Base-by-base conservation (phyloP, 31 red algal genomes). In the Odonthalia washingtoniensis region DNA sequence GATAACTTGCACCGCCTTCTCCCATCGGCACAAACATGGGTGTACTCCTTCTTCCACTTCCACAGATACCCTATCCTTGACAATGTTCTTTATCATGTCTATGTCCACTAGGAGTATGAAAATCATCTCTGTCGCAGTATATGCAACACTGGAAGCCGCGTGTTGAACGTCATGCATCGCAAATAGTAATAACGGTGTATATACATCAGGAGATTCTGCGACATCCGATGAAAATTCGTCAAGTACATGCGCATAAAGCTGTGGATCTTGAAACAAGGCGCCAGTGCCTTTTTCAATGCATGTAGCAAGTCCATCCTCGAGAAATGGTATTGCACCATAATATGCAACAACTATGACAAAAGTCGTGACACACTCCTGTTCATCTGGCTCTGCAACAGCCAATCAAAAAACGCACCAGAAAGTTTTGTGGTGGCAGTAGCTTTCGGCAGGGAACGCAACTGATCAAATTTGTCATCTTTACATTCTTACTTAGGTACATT, bases 231-330 rank as follows among this genome's bases (percentile, higher is more conserved):
- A 43, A 18, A 97, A 60, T 69, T 97, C 95, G 41, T 97, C 95
- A 34, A 94, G 40, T 34, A 91, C 95, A 76, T 97, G 90, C 0
- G 95, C 90, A 62, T 97, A 97, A 1, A 97, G 78, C 65, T 93
- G 86, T 21, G 78, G 63, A 63, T 97, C 95, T 24, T 86, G 87
- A 37, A 67, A 87, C 34, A 97, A 37, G 5, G 84, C 82, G 36
- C 91, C 95, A 4, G 74, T 83, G 3, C 95, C 65, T 17, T 72
- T 61, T 32, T 70, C 83, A 32, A 93, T 89, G 90, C 95, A 97
- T 12, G 64, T 43, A 12, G 87, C 72, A 3, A 97, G 49, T 30
- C 88, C 68, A 21, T 78, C 69, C 0, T 74, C 75, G 44, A 93
- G 64, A 49, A 90, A 93, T 18, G 82, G 61, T 5, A 93, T 75